Conservation (phyloP, 1,139 yeast species). For the Debaryomyces coudertii region DNA sequence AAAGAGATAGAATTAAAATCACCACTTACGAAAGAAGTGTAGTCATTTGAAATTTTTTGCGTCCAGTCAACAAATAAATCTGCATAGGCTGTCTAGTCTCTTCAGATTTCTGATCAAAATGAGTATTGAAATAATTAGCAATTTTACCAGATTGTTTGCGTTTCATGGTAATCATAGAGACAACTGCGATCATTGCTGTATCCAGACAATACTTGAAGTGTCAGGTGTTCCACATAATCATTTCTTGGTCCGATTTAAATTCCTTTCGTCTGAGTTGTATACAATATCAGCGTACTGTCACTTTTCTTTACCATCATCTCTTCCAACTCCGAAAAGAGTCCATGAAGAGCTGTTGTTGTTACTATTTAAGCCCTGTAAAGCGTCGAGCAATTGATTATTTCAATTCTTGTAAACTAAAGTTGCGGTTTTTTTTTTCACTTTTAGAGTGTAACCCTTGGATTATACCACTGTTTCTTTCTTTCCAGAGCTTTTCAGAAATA, state of each 20-base stretch:
- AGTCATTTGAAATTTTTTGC: constrained; percentile 27
- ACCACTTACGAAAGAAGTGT: constrained; percentile 40
- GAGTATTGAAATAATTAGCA: constrained; percentile 46
- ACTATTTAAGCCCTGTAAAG: constrained; percentile 26
- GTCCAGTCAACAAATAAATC: constrained; percentile 36
- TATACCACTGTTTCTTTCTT: constrained; percentile 27
- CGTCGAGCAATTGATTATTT: constrained; percentile 33
- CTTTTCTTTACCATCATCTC: constrained; percentile 46
- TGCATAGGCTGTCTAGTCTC: constrained; percentile 37
- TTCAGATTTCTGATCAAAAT: constrained; percentile 47
- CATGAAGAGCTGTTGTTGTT: constrained; percentile 25
- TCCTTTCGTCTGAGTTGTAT: constrained; percentile 35
- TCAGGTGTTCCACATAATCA: constrained; percentile 50
- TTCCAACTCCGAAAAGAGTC: constrained; percentile 51
- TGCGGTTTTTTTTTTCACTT: constrained; percentile 19
- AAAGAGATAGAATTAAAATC: constrained; percentile 41
- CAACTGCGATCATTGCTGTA: constrained; percentile 46
- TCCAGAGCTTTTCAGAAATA: constrained; percentile 33
- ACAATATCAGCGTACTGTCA: constrained; percentile 54
- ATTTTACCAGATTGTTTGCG: constrained; percentile 25
- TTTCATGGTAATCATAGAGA: constrained; percentile 39
- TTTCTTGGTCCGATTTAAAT: constrained; percentile 36
- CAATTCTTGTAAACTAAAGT: constrained; percentile 36
- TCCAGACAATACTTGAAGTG: constrained; percentile 46
- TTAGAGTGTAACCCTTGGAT: constrained; percentile 21